Evolutionary conservation across 2,329 filamentous ascomycete species (phyloP).

Genomic region (Westerdykella sp.): DNA sequence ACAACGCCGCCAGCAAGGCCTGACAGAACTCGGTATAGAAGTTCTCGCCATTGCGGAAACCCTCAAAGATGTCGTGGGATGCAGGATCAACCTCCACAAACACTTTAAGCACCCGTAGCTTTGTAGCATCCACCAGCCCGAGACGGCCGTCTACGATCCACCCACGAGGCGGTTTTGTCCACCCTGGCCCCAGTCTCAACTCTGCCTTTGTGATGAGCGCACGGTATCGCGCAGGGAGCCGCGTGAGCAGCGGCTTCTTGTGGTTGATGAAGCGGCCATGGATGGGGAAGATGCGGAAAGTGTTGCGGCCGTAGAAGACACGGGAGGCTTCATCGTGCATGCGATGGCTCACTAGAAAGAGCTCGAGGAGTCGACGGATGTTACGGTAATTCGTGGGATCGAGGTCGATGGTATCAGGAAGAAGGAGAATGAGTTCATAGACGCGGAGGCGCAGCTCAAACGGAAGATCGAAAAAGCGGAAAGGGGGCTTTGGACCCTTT

Average conservation of each 20-base stretch:
- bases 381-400: conserved; percentile 59
- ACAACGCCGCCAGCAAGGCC: conserved; percentile 51
- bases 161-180: conserved; percentile 61
- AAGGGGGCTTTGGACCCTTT: conserved; percentile 22
- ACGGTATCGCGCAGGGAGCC: conserved; percentile 57
- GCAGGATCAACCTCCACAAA: conserved; percentile 69
- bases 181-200: conserved; percentile 66
- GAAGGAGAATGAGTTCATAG: conserved; percentile 44
- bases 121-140: conserved; percentile 57
- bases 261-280: conserved; percentile 61
- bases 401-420: conserved; percentile 57
- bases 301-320: conserved; percentile 48
- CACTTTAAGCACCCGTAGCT: conserved; percentile 55
- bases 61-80: conserved; percentile 57
- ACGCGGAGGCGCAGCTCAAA: conserved; percentile 49
- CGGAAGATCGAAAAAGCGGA: conserved; percentile 49
- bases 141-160: conserved; percentile 63
- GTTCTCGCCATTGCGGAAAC: conserved; percentile 58
- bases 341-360: conserved; percentile 57
- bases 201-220: conserved; percentile 58
- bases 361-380: conserved; percentile 53
- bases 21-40: conserved; percentile 66
- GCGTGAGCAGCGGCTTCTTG: conserved; percentile 63
- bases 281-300: conserved; percentile 49
- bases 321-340: conserved; percentile 48